Percentiles rank a stretch among this genome's conserved stretches.
Conservation (phyloP, 495 filamentous ascomycete species). For the Penicillium tannophilum region DNA sequence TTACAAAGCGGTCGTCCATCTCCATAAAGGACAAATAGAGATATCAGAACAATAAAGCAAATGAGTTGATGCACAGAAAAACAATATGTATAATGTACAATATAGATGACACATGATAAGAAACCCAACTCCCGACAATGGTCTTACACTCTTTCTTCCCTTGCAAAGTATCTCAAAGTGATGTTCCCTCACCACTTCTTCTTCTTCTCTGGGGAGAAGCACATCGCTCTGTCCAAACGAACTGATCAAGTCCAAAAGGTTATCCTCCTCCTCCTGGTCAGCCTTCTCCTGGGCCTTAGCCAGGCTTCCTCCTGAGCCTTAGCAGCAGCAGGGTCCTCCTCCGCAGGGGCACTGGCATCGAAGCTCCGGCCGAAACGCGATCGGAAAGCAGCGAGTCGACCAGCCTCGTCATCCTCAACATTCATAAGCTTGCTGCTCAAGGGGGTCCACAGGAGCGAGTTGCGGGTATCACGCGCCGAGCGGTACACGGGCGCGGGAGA, state of each 20-base stretch:
- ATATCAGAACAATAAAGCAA: background rate
- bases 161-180: background rate
- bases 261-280: constrained; percentile 54
- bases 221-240: constrained; percentile 55
- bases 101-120: constrained; percentile 21
- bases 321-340: constrained; percentile 26
- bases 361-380: constrained; percentile 79
- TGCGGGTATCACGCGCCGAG: constrained; percentile 80
- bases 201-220: constrained; percentile 33
- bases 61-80: constrained; percentile 11
- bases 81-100: constrained; percentile 34
- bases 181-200: constrained; percentile 23
- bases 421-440: constrained; percentile 73
- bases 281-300: constrained; percentile 34
- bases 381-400: constrained; percentile 82
- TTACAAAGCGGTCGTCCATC: background rate
- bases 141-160: constrained; percentile 3
- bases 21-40: background rate
- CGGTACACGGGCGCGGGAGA: constrained; percentile 77
- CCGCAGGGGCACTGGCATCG: constrained; percentile 59
- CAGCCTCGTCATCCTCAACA: constrained; percentile 94
- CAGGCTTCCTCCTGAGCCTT: constrained; percentile 35
- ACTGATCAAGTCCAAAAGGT: constrained; percentile 71
- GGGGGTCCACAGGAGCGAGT: constrained; percentile 90
- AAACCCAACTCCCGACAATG: constrained; percentile 27